Conservation (phyloP, 2,329 filamentous ascomycete genomes). For the Madurella mycetomatis region DNA sequence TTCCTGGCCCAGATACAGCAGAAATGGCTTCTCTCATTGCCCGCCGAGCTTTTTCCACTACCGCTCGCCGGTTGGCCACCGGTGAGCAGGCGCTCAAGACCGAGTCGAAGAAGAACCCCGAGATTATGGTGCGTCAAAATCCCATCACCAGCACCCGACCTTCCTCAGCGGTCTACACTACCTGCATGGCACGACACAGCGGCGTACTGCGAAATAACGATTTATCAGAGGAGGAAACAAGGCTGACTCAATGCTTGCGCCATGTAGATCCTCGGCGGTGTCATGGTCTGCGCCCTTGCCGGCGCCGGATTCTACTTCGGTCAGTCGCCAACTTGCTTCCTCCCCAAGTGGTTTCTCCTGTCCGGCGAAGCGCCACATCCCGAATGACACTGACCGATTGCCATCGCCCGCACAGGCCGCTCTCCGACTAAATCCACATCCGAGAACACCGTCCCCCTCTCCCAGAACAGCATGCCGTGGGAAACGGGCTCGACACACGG, state of each 20-base stretch:
- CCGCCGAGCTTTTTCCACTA: slow-evolving; percentile 53
- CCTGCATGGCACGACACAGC: not conserved
- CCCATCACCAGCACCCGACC: not conserved
- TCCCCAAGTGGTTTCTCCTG: not conserved
- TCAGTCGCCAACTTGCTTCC: slow-evolving; percentile 36
- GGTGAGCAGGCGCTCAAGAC: slow-evolving; percentile 48
- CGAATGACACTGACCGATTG: not conserved
- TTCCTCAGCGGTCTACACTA: not conserved
- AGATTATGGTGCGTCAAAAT: slow-evolving; percentile 41
- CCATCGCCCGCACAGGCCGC: slow-evolving; percentile 51
- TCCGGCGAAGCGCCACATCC: not conserved
- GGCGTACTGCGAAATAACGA: not conserved
- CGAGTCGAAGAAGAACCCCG: slow-evolving; percentile 54
- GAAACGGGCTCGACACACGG: slow-evolving; percentile 61
- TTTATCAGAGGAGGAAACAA: not conserved
- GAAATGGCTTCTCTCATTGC: slow-evolving; percentile 55
- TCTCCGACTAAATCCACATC: slow-evolving; percentile 82
- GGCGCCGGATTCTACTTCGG: slow-evolving; percentile 89
- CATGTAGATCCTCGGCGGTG: slow-evolving; percentile 74
- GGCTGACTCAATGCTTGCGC: slow-evolving; percentile 9
- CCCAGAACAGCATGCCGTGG: slow-evolving; percentile 84
- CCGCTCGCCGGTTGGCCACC: slow-evolving; percentile 47
- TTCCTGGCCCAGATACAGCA: slow-evolving; percentile 22
- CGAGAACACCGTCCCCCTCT: slow-evolving; percentile 71
- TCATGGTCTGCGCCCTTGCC: slow-evolving; percentile 85